A percentile compares a stretch with the other conserved stretches of the same genome.
Conservation (phyloP, 805 yeast species). For the Priceomyces melissophilus region DNA sequence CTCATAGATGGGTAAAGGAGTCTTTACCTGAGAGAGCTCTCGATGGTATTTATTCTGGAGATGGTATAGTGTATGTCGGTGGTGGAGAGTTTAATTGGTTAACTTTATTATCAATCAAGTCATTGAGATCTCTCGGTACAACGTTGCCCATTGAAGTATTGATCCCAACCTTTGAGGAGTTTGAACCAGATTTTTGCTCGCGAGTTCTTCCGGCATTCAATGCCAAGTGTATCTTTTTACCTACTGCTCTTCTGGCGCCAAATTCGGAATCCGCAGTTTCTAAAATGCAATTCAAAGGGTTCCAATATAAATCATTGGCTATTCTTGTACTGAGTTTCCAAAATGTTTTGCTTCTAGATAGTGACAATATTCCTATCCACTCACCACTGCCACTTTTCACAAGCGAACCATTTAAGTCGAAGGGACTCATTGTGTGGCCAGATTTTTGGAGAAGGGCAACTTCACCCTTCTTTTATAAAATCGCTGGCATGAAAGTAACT, state of each 20-base stretch:
- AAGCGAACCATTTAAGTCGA: conserved; percentile 49
- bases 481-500: conserved; percentile 51
- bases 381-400: conserved; percentile 60
- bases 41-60: conserved; percentile 34
- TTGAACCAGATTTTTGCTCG: conserved; percentile 58
- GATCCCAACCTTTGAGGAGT: conserved; percentile 67
- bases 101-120: conserved; percentile 60
- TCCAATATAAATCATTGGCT: conserved; percentile 42
- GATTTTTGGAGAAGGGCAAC: conserved; percentile 88
- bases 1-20: conserved; percentile 46
- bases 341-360: conserved; percentile 66
- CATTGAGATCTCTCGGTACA: conserved; percentile 64
- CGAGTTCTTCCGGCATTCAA: conserved; percentile 35
- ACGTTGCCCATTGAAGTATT: conserved; percentile 77
- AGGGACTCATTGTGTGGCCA: conserved; percentile 72
- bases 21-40: conserved; percentile 43
- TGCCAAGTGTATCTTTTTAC: conserved; percentile 38
- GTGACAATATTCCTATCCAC: conserved; percentile 70
- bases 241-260: conserved; percentile 20
- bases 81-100: conserved; percentile 78
- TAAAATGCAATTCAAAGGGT: conserved; percentile 40
- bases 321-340: conserved; percentile 52
- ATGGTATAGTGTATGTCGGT: conserved; percentile 69
- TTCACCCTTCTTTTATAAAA: conserved; percentile 65
- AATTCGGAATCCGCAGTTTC: conserved; percentile 18